These are phyloP conservation scores for Smittium culicis DNA, from an alignment of 371 early-diverging fungal species.

Conservation along the genomic window DNA sequence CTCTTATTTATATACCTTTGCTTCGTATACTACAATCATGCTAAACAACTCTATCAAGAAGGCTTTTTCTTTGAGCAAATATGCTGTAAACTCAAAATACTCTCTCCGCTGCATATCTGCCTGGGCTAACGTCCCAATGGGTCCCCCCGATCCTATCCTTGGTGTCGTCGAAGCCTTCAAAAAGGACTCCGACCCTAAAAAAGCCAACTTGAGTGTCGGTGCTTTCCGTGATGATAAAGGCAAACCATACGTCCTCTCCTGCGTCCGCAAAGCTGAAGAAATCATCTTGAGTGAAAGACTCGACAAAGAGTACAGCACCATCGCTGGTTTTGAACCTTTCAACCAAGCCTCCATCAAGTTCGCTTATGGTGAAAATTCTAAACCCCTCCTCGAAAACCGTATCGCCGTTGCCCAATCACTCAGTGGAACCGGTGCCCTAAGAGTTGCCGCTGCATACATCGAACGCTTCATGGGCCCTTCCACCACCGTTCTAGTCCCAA, in stretches of 20 bases:
- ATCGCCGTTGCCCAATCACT: slow-evolving; percentile 85
- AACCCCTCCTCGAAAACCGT: slow-evolving; percentile 54
- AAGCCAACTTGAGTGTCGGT: slow-evolving; percentile 97
- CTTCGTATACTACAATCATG: too few species aligned
- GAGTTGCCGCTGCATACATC: slow-evolving; percentile 87
- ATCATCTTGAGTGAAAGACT: slow-evolving; percentile 45
- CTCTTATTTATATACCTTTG: too few species aligned
- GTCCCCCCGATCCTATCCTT: slow-evolving; percentile 92
- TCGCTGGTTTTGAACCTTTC: slow-evolving; percentile 80
- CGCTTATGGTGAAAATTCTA: slow-evolving; percentile 70
- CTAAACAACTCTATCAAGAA: too few species aligned
- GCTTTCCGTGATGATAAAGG: slow-evolving; percentile 92
- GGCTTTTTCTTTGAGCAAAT: too few species aligned
- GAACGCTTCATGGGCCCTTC: slow-evolving; percentile 61
- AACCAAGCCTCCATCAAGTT: slow-evolving; percentile 67
- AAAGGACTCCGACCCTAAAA: slow-evolving; percentile 69
- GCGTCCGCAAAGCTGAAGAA: slow-evolving; percentile 82
- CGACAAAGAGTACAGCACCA: slow-evolving; percentile 95
- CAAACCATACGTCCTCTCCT: slow-evolving; percentile 79
- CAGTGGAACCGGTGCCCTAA: slow-evolving; percentile 94
- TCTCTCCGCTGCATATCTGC: slow-evolving; percentile 16
- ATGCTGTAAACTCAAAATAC: too few species aligned
- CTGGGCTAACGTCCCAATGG: slow-evolving; percentile 35
- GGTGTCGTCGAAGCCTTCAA: slow-evolving; percentile 94
- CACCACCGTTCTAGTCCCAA: slow-evolving; percentile 85